Conservation (phyloP, 257 asterid genomes). For the Nicotiana undulata region DNA sequence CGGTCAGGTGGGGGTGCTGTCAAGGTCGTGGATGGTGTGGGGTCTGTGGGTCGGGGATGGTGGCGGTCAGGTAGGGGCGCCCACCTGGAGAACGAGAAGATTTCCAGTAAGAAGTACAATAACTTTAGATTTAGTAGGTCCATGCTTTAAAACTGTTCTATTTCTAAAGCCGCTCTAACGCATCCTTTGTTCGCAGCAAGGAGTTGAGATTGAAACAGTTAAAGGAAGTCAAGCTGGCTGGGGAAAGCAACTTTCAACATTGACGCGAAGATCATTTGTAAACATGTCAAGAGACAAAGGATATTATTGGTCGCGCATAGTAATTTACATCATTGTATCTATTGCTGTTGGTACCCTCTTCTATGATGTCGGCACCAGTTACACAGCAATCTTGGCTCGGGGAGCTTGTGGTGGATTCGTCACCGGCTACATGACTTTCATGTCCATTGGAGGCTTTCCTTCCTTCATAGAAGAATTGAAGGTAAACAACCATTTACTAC, state of each 20-base stretch:
- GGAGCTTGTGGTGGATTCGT: slow-evolving; percentile 96
- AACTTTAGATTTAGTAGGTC: background rate
- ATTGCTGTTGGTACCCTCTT: slow-evolving; percentile 78
- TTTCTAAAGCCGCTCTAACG: background rate
- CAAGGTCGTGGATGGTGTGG: too few species aligned
- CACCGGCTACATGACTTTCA: slow-evolving; percentile 88
- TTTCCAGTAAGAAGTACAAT: background rate
- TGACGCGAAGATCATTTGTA: slow-evolving; percentile 64
- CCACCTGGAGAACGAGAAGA: too few species aligned
- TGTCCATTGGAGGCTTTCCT: slow-evolving; percentile 99
- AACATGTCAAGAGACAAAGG: slow-evolving; percentile 84
- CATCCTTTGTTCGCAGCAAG: slow-evolving; percentile 45
- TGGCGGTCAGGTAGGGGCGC: too few species aligned
- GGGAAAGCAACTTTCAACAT: slow-evolving; percentile 68
- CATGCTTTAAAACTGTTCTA: background rate
- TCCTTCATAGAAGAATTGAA: slow-evolving; percentile 88
- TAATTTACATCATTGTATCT: slow-evolving; percentile 60
- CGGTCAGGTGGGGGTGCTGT: too few species aligned
- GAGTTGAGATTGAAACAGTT: slow-evolving; percentile 39
- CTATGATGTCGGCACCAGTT: slow-evolving; percentile 81
- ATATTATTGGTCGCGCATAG: slow-evolving; percentile 82
- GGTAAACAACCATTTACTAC: slow-evolving; percentile 22
- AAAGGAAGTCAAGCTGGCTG: slow-evolving; percentile 89
- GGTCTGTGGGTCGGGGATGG: too few species aligned
- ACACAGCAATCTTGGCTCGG: slow-evolving; percentile 76